phyloP scores from a whole-genome alignment of 2,329 filamentous ascomycete species.

The Fusarium drepaniforme region DNA sequence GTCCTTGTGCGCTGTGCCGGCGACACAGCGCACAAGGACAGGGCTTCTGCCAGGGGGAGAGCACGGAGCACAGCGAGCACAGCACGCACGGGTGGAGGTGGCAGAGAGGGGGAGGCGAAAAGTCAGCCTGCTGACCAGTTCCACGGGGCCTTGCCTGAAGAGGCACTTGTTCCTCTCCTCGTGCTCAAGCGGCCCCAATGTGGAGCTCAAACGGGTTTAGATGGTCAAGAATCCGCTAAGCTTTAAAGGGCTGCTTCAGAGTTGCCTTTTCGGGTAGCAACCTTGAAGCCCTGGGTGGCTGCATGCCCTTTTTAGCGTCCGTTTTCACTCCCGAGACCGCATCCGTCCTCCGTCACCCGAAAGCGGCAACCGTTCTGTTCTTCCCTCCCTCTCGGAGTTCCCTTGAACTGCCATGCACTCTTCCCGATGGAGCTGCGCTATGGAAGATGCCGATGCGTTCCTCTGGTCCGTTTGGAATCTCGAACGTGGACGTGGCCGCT shows the following conservation, averaged over 20 bases:
- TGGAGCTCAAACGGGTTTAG: conserved; percentile 28
- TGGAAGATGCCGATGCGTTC: conserved; percentile 17
- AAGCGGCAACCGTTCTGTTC: conserved; percentile 36
- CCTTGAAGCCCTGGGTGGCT: conserved; percentile 1
- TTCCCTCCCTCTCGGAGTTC: conserved; percentile 16
- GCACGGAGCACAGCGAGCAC: background rate
- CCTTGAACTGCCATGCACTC: conserved; percentile 10
- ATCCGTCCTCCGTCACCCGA: conserved; percentile 27
- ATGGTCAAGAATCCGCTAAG: rapidly evolving
- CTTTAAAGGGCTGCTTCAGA: conserved; percentile 19
- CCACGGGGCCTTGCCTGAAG: conserved; percentile 40
- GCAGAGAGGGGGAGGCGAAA: conserved; percentile 45
- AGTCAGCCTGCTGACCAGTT: conserved; percentile 44
- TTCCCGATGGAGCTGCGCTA: conserved; percentile 19
- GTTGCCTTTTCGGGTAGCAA: conserved; percentile 21
- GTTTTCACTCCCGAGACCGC: conserved; percentile 33
- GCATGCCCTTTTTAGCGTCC: conserved; percentile 29
- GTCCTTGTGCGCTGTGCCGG: too few relatives aligned
- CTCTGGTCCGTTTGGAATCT: conserved; percentile 38
- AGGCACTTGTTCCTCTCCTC: conserved; percentile 39
- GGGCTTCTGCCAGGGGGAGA: conserved; percentile 42
- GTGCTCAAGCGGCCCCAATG: conserved; percentile 33
- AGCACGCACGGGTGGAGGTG: conserved; percentile 44
- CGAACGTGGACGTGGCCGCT: conserved; percentile 31
- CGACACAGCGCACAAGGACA: conserved; percentile 43